Conservation (phyloP, 2,329 filamentous ascomycete species). For the Apiospora kogelbergensis region DNA sequence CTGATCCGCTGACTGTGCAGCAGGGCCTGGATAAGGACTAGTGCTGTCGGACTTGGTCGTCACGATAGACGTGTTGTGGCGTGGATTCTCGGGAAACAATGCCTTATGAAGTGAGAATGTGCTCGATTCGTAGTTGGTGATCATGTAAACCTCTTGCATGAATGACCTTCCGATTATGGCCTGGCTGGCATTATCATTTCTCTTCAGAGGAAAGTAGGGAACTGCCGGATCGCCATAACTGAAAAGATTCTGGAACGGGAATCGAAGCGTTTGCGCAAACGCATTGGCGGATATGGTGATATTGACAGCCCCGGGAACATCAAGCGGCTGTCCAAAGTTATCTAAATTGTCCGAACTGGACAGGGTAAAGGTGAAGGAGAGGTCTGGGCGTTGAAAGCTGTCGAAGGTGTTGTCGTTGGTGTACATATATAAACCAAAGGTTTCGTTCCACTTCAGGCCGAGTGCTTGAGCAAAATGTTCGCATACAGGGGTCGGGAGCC, state of each 20-base stretch:
- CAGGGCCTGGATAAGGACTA: constrained; percentile 47
- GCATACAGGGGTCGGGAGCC: constrained; percentile 61
- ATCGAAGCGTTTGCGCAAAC: constrained; percentile 50
- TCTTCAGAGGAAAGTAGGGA: constrained; percentile 67
- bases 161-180: constrained; percentile 68
- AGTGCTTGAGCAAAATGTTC: constrained; percentile 63
- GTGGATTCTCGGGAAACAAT: constrained; percentile 45
- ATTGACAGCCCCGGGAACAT: constrained; percentile 53
- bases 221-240: constrained; percentile 43
- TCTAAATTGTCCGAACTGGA: constrained; percentile 55
- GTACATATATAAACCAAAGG: constrained; percentile 64
- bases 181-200: constrained; percentile 50
- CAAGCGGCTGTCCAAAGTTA: constrained; percentile 49
- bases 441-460: constrained; percentile 64
- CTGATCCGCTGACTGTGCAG: constrained; percentile 14
- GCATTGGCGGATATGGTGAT: constrained; percentile 53
- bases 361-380: constrained; percentile 58
- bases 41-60: constrained; percentile 42
- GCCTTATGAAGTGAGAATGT: constrained; percentile 58
- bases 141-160: constrained; percentile 66
- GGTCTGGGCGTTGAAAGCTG: constrained; percentile 43
- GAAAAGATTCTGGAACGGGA: constrained; percentile 48
- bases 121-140: constrained; percentile 55
- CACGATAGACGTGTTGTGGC: constrained; percentile 39
- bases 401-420: constrained; percentile 54